Evolutionary conservation across 345 rosid species (phyloP).

Genomic region (Theobroma cacao): DNA sequence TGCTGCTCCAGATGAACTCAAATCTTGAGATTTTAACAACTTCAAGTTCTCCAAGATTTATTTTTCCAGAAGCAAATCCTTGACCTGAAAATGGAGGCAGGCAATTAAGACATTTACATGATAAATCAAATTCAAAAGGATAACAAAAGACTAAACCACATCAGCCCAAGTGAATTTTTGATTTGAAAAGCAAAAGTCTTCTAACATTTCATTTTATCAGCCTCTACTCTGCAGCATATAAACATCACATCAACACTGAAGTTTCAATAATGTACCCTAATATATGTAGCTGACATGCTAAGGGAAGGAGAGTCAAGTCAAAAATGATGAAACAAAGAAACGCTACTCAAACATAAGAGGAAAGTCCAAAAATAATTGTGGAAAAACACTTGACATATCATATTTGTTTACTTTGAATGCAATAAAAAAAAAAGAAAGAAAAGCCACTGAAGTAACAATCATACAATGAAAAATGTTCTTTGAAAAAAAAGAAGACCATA

Average conservation of each 20-base stretch:
- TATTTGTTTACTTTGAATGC: not conserved
- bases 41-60: slow-evolving; percentile 66
- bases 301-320: not conserved
- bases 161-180: not conserved
- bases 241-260: not conserved
- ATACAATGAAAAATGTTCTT: not conserved
- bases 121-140: not conserved
- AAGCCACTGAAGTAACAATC: not conserved
- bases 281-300: not conserved
- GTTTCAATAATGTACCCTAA: not conserved
- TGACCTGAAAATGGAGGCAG: slow-evolving; percentile 40
- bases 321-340: not conserved
- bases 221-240: not conserved
- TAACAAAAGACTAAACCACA: not conserved
- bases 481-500: not conserved
- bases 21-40: slow-evolving; percentile 50
- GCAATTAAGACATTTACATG: not conserved
- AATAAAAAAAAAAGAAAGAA: not conserved
- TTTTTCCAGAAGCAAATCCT: slow-evolving; percentile 70
- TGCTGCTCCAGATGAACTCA: slow-evolving; percentile 63
- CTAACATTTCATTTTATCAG: not conserved
- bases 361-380: not conserved
- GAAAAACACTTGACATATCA: not conserved
- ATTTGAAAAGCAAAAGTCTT: not conserved
- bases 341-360: not conserved